phyloP scores from a whole-genome alignment of 2,329 filamentous ascomycete species.

The Incumbomyces delicatus region DNA sequence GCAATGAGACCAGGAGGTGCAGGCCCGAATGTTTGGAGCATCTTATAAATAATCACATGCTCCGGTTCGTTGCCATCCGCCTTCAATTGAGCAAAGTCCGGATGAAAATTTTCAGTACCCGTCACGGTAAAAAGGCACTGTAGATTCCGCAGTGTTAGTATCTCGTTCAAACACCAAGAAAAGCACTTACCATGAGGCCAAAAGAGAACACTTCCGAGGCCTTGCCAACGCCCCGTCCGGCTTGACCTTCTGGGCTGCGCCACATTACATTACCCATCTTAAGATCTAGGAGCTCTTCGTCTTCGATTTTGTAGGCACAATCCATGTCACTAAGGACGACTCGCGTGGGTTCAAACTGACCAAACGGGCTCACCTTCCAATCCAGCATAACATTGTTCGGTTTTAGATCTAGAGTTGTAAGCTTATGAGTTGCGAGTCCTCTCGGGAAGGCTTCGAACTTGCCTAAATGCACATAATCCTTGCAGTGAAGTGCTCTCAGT shows the following conservation, averaged over 20 bases:
- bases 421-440: no score
- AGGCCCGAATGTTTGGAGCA: constrained; percentile 23
- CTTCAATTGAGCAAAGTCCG: constrained; percentile 20
- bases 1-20: constrained; percentile 22
- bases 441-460: not conserved
- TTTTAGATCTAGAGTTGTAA: constrained; percentile 5
- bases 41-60: constrained; percentile 22
- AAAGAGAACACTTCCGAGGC: constrained; percentile 12
- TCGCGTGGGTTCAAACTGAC: constrained; percentile 3
- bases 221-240: constrained; percentile 3
- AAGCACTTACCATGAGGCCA: constrained; percentile 9
- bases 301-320: constrained; percentile 10
- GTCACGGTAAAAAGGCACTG: constrained; percentile 22
- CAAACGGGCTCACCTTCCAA: not conserved
- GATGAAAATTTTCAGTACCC: constrained; percentile 20
- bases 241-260: constrained; percentile 15
- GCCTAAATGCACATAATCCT: constrained; percentile 8
- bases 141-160: not conserved
- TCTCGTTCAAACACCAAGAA: not conserved
- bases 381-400: constrained; percentile 9
- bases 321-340: constrained; percentile 9
- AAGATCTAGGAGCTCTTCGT: constrained; percentile 8
- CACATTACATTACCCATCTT: constrained; percentile 14
- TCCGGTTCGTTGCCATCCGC: constrained; percentile 20
- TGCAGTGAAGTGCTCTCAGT: constrained; percentile 9